These are phyloP conservation scores for Fusarium humuli DNA, from an alignment of 2,329 filamentous ascomycete species.

Conservation along the genomic window DNA sequence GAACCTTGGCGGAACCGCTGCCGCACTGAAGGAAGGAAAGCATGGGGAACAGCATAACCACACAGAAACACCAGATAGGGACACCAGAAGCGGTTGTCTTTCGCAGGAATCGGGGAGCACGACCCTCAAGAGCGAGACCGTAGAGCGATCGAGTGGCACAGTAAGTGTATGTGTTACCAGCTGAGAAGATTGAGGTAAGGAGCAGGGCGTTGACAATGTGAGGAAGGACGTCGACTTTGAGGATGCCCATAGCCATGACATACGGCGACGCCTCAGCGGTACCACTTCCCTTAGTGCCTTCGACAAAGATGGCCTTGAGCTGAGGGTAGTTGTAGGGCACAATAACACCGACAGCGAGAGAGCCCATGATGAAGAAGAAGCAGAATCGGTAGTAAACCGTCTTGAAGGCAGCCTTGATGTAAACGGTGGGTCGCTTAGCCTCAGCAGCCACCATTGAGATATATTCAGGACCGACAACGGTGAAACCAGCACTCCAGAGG, in stretches of 20 bases:
- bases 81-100: conserved; percentile 71
- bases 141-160: conserved; percentile 63
- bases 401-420: conserved; percentile 77
- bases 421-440: conserved; percentile 70
- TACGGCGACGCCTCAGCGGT: conserved; percentile 71
- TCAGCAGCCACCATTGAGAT: conserved; percentile 77
- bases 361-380: conserved; percentile 77
- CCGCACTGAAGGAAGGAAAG: conserved; percentile 65
- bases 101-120: conserved; percentile 64
- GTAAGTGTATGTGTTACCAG: conserved; percentile 65
- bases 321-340: conserved; percentile 72
- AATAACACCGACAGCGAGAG: conserved; percentile 73
- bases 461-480: conserved; percentile 75
- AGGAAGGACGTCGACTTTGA: conserved; percentile 65
- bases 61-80: conserved; percentile 67
- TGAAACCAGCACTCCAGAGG: conserved; percentile 73
- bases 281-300: conserved; percentile 49
- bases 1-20: conserved; percentile 60
- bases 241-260: conserved; percentile 70
- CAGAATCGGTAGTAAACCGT: conserved; percentile 79
- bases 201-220: conserved; percentile 68
- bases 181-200: conserved; percentile 58
- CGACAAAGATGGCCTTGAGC: conserved; percentile 62
- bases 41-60: conserved; percentile 66
- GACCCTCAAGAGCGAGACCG: conserved; percentile 62